Evolutionary conservation across 768 basidiomycete genomes (phyloP).

Genomic region (Termitomyces sp.): DNA sequence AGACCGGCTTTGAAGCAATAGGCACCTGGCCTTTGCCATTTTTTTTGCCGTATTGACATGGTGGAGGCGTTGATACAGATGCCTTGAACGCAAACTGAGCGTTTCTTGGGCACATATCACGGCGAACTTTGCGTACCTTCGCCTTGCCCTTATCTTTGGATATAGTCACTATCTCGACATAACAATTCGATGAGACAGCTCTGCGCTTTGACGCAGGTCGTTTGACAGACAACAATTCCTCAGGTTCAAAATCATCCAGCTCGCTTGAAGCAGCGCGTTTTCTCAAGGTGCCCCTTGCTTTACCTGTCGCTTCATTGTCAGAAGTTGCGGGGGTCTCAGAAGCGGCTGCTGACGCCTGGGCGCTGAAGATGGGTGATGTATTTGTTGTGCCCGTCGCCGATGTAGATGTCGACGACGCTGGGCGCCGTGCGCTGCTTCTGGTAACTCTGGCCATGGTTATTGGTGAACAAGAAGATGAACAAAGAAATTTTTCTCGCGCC

Average conservation of each 20-base stretch:
- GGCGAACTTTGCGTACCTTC: constrained; percentile 17
- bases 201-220: constrained; percentile 29
- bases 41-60: constrained; percentile 7
- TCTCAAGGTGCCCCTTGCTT: constrained; percentile 9
- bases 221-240: constrained; percentile 19
- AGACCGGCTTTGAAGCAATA: constrained; percentile 19
- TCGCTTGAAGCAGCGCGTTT: constrained; percentile 24
- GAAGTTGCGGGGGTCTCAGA: constrained; percentile 55
- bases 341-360: constrained; percentile 33
- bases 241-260: constrained; percentile 17
- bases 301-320: constrained; percentile 25
- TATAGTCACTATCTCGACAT: constrained; percentile 26
- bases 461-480: constrained; percentile 14
- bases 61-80: constrained; percentile 2
- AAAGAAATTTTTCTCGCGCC: constrained; percentile 19
- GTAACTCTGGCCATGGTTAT: constrained; percentile 28
- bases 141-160: constrained; percentile 15
- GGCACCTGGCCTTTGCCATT: constrained; percentile 37
- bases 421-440: constrained; percentile 26
- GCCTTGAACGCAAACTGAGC: constrained; percentile 7
- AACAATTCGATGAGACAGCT: constrained; percentile 23
- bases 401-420: constrained; percentile 25
- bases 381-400: constrained; percentile 40
- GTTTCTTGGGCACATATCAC: neutral
- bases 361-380: constrained; percentile 49